A percentile compares a stretch with the other conserved stretches of the same genome.
Evolutionary conservation across 768 basidiomycete genomes (phyloP).

Genomic region (Hypsizygus marmoreus): DNA sequence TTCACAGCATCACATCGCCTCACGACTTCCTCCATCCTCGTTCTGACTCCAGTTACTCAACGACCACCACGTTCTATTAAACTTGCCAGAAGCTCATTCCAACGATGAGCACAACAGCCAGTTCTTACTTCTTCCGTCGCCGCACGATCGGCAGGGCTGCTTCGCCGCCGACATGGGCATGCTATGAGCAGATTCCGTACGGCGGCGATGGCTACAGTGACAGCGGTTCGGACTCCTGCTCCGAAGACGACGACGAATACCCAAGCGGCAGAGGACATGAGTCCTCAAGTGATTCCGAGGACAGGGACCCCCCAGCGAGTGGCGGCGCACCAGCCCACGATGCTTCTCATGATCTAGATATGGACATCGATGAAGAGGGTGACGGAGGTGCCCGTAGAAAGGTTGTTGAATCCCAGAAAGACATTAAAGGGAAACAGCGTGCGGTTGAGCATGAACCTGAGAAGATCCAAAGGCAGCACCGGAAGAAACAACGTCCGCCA

Average conservation of each 20-base stretch:
- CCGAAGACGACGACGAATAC: constrained; percentile 77
- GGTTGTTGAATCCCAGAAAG: constrained; percentile 48
- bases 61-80: neutral
- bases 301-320: constrained; percentile 33
- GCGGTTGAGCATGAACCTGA: constrained; percentile 70
- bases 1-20: constrained; percentile 14
- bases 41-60: constrained; percentile 2
- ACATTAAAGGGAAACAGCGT: constrained; percentile 80
- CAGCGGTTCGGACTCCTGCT: constrained; percentile 63
- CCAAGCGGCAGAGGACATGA: constrained; percentile 20
- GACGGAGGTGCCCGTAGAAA: constrained; percentile 38
- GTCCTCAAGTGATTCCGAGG: constrained; percentile 31
- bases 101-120: constrained; percentile 41
- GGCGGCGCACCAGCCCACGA: constrained; percentile 31
- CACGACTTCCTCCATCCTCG: constrained; percentile 13
- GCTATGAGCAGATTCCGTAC: constrained; percentile 86
- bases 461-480: constrained; percentile 45
- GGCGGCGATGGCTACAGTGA: constrained; percentile 65
- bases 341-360: constrained; percentile 50
- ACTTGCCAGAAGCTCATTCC: neutral
- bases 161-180: constrained; percentile 86
- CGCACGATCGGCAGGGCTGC: constrained; percentile 79
- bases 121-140: constrained; percentile 59
- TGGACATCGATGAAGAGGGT: constrained; percentile 51
- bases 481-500: constrained; percentile 56